phyloP scores from a whole-genome alignment of 345 rosid genomes.

The Gynandropsis gynandra region DNA sequence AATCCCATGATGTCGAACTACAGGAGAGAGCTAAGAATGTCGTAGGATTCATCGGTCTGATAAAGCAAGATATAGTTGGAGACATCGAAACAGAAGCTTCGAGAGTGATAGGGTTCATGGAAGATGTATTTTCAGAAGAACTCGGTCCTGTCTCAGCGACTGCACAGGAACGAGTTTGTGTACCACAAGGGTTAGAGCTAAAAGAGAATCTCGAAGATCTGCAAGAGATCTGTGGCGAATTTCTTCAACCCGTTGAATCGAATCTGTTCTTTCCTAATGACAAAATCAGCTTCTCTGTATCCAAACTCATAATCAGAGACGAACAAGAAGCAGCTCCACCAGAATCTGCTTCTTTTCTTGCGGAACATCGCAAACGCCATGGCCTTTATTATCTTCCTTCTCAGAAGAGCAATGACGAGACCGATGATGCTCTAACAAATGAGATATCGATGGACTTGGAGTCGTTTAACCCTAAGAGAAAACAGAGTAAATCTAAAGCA shows the following conservation, averaged over 20 bases:
- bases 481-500: slow-evolving; percentile 47
- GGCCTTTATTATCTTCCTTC: slow-evolving; percentile 74
- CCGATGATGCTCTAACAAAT: slow-evolving; percentile 83
- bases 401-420: slow-evolving; percentile 32
- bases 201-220: slow-evolving; percentile 63
- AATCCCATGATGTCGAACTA: slow-evolving; percentile 65
- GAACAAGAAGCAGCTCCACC: slow-evolving; percentile 39
- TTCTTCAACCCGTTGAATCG: slow-evolving; percentile 35
- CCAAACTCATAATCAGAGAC: slow-evolving; percentile 39
- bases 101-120: slow-evolving; percentile 38
- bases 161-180: slow-evolving; percentile 56
- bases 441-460: slow-evolving; percentile 54
- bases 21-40: slow-evolving; percentile 71
- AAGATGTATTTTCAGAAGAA: slow-evolving; percentile 64
- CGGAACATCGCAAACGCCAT: slow-evolving; percentile 84
- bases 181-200: slow-evolving; percentile 64
- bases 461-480: slow-evolving; percentile 49
- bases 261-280: slow-evolving; percentile 41
- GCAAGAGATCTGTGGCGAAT: slow-evolving; percentile 49
- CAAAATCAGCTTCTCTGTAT: slow-evolving; percentile 30
- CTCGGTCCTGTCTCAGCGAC: slow-evolving; percentile 62
- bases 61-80: slow-evolving; percentile 38
- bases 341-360: slow-evolving; percentile 70
- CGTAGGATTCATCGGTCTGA: slow-evolving; percentile 56
- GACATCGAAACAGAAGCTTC: slow-evolving; percentile 30